Conservation (phyloP, 768 basidiomycete species). For the Rhodotorula diobovata region DNA sequence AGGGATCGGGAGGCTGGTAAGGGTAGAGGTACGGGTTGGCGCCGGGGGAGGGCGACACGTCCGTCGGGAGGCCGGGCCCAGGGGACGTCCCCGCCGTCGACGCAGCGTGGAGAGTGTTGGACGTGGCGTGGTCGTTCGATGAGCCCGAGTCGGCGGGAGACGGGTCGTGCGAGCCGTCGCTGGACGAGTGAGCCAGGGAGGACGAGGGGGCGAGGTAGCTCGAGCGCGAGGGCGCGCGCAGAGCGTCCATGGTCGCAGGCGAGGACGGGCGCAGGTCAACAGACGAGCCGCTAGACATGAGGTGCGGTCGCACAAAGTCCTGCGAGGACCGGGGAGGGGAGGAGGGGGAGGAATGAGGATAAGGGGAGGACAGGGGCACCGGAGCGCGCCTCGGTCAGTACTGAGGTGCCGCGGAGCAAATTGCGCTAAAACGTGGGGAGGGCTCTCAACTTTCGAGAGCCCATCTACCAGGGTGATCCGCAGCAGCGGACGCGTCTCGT, state of each 20-base stretch:
- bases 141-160: conserved; percentile 13
- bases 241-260: conserved; percentile 7
- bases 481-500: too few relatives aligned
- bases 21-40: conserved; percentile 25
- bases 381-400: too few relatives aligned
- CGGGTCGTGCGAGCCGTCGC: conserved; percentile 1
- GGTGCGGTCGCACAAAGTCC: conserved; percentile 30
- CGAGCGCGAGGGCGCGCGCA: conserved; percentile 15
- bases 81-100: conserved; percentile 4
- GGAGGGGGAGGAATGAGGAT: neutral
- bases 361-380: too few relatives aligned
- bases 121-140: neutral
- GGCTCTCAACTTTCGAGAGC: too few relatives aligned
- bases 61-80: neutral
- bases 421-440: too few relatives aligned
- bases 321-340: too few relatives aligned
- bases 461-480: too few relatives aligned
- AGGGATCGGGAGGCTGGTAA: conserved; percentile 33
- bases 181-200: conserved; percentile 1
- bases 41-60: conserved; percentile 4
- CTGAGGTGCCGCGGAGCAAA: too few relatives aligned
- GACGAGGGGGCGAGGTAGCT: conserved; percentile 5
- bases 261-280: conserved; percentile 29
- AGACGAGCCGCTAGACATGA: conserved; percentile 8
- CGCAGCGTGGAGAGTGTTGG: neutral